Conservation (phyloP, 192 early-diverging fungal genomes). For the Entomortierella beljakovae region DNA sequence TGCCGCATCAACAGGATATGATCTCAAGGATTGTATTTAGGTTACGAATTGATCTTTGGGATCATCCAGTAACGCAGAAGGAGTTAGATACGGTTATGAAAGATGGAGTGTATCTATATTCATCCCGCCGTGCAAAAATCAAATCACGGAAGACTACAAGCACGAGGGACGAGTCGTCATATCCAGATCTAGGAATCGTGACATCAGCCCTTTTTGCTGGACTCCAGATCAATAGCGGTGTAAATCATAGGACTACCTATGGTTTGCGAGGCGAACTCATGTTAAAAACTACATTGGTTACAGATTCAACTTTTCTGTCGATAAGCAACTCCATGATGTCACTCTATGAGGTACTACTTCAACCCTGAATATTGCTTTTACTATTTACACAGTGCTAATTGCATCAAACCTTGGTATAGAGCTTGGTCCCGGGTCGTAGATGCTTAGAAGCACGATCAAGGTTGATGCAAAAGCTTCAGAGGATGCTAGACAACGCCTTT, state of each 20-base stretch:
- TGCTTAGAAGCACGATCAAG: slow-evolving; percentile 6
- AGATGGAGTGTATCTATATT: too few relatives aligned
- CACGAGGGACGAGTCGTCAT: too few relatives aligned
- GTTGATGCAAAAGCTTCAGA: slow-evolving; percentile 26
- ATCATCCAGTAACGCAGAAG: too few relatives aligned
- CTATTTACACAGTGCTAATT: neutral
- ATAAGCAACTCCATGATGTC: slow-evolving; percentile 11
- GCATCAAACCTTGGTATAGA: neutral
- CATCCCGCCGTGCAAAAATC: too few relatives aligned
- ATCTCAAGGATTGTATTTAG: too few relatives aligned
- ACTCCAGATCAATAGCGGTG: neutral
- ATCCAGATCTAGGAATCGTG: neutral
- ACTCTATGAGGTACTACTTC: slow-evolving; percentile 18
- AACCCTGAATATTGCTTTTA: neutral
- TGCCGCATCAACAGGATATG: too few relatives aligned
- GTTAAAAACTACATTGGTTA: too few relatives aligned
- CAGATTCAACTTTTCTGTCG: too few relatives aligned
- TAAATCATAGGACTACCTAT: neutral
- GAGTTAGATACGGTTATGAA: too few relatives aligned
- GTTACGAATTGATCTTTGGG: too few relatives aligned
- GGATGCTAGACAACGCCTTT: slow-evolving; percentile 15
- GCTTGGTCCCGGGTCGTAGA: slow-evolving; percentile 6
- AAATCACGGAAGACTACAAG: too few relatives aligned
- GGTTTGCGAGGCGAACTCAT: slow-evolving; percentile 25
- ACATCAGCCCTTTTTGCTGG: neutral